Evolutionary conservation across 495 filamentous ascomycete species (phyloP).

Genomic region (Penicillium waksmanii): DNA sequence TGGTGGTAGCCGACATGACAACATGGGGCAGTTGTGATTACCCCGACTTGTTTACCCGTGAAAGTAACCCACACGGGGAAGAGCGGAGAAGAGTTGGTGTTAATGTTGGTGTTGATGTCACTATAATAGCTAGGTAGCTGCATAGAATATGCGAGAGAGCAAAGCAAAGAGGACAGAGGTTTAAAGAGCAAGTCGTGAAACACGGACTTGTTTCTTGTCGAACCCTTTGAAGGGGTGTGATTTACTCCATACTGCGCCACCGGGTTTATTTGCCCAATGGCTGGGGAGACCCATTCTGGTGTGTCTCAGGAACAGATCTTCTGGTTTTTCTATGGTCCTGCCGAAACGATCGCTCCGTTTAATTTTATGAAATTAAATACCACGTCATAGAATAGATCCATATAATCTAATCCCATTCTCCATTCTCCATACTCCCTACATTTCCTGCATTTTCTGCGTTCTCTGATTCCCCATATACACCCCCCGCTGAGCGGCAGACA

Average conservation of each 20-base stretch:
- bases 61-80: neutral
- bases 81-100: neutral
- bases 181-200: slow-evolving; percentile 12
- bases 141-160: no score
- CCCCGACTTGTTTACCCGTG: slow-evolving; percentile 19
- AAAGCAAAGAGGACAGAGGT: neutral
- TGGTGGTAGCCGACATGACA: slow-evolving; percentile 38
- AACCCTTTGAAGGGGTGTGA: slow-evolving; percentile 26
- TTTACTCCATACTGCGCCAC: slow-evolving; percentile 28
- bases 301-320: slow-evolving; percentile 18
- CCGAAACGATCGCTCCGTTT: no score
- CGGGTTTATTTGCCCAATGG: slow-evolving; percentile 20
- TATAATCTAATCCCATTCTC: neutral
- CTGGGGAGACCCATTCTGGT: neutral
- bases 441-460: neutral
- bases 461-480: no score
- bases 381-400: neutral
- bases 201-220: slow-evolving; percentile 17
- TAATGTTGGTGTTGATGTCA: no score
- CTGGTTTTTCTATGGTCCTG: neutral
- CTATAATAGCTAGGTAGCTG: no score
- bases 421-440: no score
- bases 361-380: no score
- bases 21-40: slow-evolving; percentile 22
- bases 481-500: neutral